phyloP scores from a whole-genome alignment of 371 early-diverging fungal species.

The Mortierella sp. region DNA sequence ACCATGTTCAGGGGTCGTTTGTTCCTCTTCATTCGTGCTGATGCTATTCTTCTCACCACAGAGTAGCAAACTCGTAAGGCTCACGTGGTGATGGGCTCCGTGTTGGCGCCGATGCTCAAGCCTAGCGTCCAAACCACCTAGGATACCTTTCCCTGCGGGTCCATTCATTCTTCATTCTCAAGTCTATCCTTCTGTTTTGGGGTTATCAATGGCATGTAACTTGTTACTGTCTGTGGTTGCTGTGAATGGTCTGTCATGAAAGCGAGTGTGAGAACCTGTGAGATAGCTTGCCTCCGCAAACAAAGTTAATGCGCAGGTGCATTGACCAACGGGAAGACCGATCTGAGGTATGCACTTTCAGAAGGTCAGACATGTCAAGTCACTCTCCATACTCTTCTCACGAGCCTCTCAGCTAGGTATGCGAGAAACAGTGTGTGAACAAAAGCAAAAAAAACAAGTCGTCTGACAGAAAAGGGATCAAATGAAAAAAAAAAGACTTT shows the following conservation, averaged over 20 bases:
- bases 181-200: too few species aligned
- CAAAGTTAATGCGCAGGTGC: not conserved
- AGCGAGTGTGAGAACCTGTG: too few species aligned
- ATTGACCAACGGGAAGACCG: not conserved
- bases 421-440: not conserved
- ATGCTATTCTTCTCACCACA: not conserved
- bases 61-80: not conserved
- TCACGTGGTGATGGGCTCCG: not conserved
- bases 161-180: too few species aligned
- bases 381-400: not conserved
- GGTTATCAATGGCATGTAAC: too few species aligned
- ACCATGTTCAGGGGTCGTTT: not conserved
- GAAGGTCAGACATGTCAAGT: not conserved
- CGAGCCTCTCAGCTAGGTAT: not conserved
- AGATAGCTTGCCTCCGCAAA: not conserved
- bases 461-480: not conserved
- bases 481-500: not conserved
- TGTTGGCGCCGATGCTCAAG: too few species aligned
- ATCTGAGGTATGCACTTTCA: not conserved
- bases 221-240: not conserved
- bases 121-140: too few species aligned
- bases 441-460: not conserved
- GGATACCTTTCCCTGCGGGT: too few species aligned
- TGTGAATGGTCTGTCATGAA: not conserved
- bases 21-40: not conserved